Evolutionary conservation across 306 rosid species (phyloP), one percentile per base, ranked within the genome.

Genomic region (Mimosa bimucronata): DNA sequence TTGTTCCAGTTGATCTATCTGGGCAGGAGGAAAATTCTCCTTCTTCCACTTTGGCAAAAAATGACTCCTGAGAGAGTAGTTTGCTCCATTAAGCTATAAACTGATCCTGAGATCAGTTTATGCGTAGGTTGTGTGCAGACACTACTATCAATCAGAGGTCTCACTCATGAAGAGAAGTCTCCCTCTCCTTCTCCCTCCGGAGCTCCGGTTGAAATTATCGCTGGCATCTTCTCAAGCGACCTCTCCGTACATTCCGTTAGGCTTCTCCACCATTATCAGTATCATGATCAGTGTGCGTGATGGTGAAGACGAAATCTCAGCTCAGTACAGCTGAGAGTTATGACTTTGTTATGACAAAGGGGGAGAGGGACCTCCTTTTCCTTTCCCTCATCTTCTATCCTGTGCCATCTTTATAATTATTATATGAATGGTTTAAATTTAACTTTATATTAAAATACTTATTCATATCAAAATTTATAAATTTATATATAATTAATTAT

Each of bases 251-350:
- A 61, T 79, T 58, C 80, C 79, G 71, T 76, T 69, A 75, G 73
- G 1, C 18, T 46, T 13, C 25, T 84, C 94, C 76, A 80, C 89
- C 94, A 90, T 66, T 71, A 31, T 60, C 70, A 30, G 84, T 53
- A 55, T 8, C n/a, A n/a, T n/a, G n/a, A n/a, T n/a, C n/a, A n/a
- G 66, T 25, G 21, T 23, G n/a, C n/a, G n/a, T n/a, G n/a, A n/a
- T 38, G 26, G 76, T 18, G 48, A 14, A 37, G 25, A 40, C 9
- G 31, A 9, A 41, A 41, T 3, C 34, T 21, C 31, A 38, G 50
- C 1, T n/a, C 2, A 21, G 62, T 21, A 10, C 9, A 55, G 14
- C 7, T 3, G 28, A 0, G 41, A 38, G n/a, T n/a, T n/a, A n/a
- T n/a, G n/a, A n/a, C n/a, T n/a, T n/a, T n/a, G n/a, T n/a, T 18